These are phyloP conservation scores for Cicer judaicum DNA, from an alignment of 306 rosid genomes.

Conservation along the genomic window DNA sequence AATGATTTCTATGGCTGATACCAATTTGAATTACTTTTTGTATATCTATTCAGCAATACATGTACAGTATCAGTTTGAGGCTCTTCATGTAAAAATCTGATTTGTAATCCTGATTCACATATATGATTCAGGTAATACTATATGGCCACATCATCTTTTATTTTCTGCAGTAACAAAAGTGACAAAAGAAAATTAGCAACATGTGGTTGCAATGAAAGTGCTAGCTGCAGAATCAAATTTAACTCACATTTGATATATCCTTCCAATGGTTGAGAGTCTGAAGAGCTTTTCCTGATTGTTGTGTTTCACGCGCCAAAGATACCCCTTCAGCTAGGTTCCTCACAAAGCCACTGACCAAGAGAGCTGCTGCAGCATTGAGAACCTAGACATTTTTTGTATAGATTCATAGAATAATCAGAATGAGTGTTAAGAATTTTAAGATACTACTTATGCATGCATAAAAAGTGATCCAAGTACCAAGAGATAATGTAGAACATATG, in stretches of 20 bases:
- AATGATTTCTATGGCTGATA: constrained; percentile 19
- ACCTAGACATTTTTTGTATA: constrained; percentile 53
- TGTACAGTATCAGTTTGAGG: constrained; percentile 27
- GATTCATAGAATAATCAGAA: constrained; percentile 30
- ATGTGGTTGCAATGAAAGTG: constrained; percentile 15
- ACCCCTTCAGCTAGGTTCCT: constrained; percentile 75
- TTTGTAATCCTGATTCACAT: neutral
- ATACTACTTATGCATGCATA: constrained; percentile 1
- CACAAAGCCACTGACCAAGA: constrained; percentile 70
- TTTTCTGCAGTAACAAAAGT: constrained; percentile 52
- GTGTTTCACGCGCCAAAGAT: constrained; percentile 73
- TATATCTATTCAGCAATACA: constrained; percentile 33
- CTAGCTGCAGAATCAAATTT: constrained; percentile 12
- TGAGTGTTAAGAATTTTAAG: neutral
- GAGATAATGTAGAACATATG: constrained; percentile 30
- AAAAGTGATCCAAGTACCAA: neutral
- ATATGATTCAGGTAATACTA: constrained; percentile 36
- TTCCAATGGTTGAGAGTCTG: constrained; percentile 73
- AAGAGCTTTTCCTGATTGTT: constrained; percentile 77
- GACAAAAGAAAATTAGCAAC: constrained; percentile 15
- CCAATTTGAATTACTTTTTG: constrained; percentile 29
- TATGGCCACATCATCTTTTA: constrained; percentile 37
- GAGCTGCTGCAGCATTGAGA: constrained; percentile 90
- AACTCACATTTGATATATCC: constrained; percentile 68
- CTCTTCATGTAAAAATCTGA: constrained; percentile 33